Percentiles rank a stretch among this genome's conserved stretches.
Evolutionary conservation across 768 basidiomycete species (phyloP).

Genomic region (Kwoniella bestiolae): DNA sequence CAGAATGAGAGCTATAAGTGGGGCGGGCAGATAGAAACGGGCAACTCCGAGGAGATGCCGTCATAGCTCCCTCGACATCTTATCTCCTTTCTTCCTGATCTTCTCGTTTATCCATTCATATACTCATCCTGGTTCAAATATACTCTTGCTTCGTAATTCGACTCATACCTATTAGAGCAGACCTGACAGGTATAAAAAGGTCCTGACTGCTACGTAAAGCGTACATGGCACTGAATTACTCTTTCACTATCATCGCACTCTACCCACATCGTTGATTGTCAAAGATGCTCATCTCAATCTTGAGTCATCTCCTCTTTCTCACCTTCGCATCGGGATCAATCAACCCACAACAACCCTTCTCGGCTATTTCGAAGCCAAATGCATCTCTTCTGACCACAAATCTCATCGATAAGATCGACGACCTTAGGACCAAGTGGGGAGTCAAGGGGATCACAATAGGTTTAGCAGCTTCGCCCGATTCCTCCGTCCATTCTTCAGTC

Average conservation of each 20-base stretch:
- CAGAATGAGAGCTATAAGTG: too few relatives aligned
- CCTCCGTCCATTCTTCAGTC: background rate
- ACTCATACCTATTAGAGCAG: background rate
- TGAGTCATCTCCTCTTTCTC: background rate
- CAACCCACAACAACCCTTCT: slow-evolving; percentile 1
- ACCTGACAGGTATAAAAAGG: background rate
- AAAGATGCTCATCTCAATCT: background rate
- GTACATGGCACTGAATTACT: background rate
- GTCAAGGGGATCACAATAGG: slow-evolving; percentile 17
- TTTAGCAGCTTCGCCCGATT: slow-evolving; percentile 17
- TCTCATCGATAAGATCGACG: slow-evolving; percentile 3
- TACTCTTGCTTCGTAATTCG: background rate
- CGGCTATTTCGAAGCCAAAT: background rate
- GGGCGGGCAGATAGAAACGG: too few relatives aligned
- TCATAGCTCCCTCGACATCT: background rate
- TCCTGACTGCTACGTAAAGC: too few relatives aligned
- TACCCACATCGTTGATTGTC: background rate
- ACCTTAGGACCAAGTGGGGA: slow-evolving; percentile 13
- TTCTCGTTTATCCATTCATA: background rate
- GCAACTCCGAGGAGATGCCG: background rate
- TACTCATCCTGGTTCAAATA: too few relatives aligned
- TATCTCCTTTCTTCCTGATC: background rate
- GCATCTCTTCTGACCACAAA: background rate
- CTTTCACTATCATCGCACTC: background rate
- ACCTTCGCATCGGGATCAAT: background rate